Percentiles rank a stretch among this genome's conserved stretches.
Conservation (phyloP, 495 filamentous ascomycete species). For the Hyaloscypha bicolor region DNA sequence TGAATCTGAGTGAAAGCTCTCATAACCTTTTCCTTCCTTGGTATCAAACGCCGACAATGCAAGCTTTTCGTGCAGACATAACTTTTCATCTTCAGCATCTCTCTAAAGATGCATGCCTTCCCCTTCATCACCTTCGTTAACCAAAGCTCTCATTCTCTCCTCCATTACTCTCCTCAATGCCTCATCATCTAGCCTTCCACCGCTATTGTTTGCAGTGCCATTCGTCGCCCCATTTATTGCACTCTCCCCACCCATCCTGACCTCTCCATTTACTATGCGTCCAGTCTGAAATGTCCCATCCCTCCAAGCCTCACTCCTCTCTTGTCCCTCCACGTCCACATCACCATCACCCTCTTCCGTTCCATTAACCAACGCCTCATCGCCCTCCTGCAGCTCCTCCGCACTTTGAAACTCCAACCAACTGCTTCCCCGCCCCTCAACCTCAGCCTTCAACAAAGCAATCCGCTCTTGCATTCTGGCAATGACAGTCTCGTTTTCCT, state of each 20-base stretch:
- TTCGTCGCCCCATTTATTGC: conserved; percentile 3
- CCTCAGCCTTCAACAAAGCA: conserved; percentile 66
- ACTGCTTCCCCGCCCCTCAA: conserved; percentile 70
- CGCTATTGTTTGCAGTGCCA: conserved; percentile 19
- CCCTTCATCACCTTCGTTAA: conserved; percentile 49
- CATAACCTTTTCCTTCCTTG: conserved; percentile 16
- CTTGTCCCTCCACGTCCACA: conserved; percentile 1
- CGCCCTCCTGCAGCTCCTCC: conserved; percentile 32
- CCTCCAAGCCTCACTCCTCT: conserved; percentile 41
- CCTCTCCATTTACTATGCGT: conserved; percentile 42
- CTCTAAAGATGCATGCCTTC: conserved; percentile 69
- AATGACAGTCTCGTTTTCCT: conserved; percentile 78
- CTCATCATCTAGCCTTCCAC: conserved; percentile 47
- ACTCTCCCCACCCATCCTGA: conserved; percentile 37
- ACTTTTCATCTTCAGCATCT: background rate
- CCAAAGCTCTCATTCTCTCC: conserved; percentile 47
- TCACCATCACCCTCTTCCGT: conserved; percentile 20
- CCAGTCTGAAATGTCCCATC: conserved; percentile 60
- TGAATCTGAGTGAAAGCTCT: background rate
- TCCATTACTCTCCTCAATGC: conserved; percentile 48
- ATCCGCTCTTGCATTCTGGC: conserved; percentile 73
- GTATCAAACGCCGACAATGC: conserved; percentile 33
- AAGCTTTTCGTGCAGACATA: background rate
- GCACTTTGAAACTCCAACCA: conserved; percentile 58
- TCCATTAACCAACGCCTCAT: conserved; percentile 36